Conservation (phyloP, 2,329 filamentous ascomycete species). For the Pseudogymnoascus sp. region DNA sequence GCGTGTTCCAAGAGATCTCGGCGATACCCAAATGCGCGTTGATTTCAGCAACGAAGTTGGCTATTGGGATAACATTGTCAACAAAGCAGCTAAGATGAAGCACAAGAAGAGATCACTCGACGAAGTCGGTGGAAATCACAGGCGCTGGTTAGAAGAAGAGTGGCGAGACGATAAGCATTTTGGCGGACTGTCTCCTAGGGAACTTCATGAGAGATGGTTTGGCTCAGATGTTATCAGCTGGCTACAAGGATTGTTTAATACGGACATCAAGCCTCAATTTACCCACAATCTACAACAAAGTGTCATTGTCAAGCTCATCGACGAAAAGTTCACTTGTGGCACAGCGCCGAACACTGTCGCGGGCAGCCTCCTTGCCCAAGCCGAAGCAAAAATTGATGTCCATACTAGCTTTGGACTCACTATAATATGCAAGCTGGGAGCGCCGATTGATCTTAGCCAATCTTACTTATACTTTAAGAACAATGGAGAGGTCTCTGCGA, state of each 20-base stretch:
- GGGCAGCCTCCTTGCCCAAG: constrained; percentile 12
- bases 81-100: neutral
- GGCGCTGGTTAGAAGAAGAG: constrained; percentile 27
- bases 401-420: constrained; percentile 16
- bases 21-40: constrained; percentile 32
- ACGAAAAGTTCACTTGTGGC: constrained; percentile 13
- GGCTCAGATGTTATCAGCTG: constrained; percentile 21
- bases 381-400: constrained; percentile 11
- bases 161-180: constrained; percentile 25
- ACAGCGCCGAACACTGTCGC: neutral
- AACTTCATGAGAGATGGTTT: constrained; percentile 28
- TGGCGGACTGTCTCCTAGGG: constrained; percentile 16
- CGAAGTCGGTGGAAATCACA: constrained; percentile 21
- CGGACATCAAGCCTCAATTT: constrained; percentile 19
- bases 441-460: neutral
- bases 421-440: constrained; percentile 13
- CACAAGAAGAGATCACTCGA: constrained; percentile 10
- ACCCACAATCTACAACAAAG: constrained; percentile 15
- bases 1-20: constrained; percentile 27
- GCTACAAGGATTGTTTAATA: constrained; percentile 17
- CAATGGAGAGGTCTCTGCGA: neutral
- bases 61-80: constrained; percentile 33
- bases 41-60: constrained; percentile 33
- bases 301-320: constrained; percentile 15
- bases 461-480: neutral